Evolutionary conservation across 164 flowering plant genomes (phyloP).

Genomic region (Piper longum): DNA sequence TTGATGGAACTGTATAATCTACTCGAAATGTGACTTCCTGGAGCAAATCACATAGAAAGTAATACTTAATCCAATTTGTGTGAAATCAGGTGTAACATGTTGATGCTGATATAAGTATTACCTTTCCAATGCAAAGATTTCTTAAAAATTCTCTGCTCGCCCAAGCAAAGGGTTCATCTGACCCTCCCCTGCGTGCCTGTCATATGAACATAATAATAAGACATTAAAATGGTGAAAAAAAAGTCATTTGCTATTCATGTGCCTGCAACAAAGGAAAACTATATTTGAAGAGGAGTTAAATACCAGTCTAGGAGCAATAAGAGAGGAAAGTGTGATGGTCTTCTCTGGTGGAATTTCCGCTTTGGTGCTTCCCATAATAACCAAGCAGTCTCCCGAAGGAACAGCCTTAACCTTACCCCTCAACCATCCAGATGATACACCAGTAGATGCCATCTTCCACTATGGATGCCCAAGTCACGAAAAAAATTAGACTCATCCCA

Average conservation of each 20-base stretch:
- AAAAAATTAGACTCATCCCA: no score
- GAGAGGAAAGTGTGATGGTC: slow-evolving; percentile 67
- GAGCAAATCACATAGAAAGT: background rate
- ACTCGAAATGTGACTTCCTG: slow-evolving; percentile 83
- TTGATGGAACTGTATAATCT: slow-evolving; percentile 68
- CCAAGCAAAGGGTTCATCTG: slow-evolving; percentile 99
- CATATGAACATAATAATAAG: background rate
- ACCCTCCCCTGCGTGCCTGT: slow-evolving; percentile 79
- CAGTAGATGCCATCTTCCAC: slow-evolving; percentile 39
- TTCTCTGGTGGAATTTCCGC: slow-evolving; percentile 75
- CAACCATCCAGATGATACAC: slow-evolving; percentile 55
- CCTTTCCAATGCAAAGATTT: slow-evolving; percentile 94
- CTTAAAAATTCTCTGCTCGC: slow-evolving; percentile 85
- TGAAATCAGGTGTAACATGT: background rate
- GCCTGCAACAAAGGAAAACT: background rate
- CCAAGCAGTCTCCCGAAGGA: slow-evolving; percentile 82
- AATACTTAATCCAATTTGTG: background rate
- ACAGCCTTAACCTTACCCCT: slow-evolving; percentile 83
- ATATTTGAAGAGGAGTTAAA: background rate
- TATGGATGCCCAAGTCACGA: background rate
- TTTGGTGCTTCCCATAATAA: slow-evolving; percentile 52
- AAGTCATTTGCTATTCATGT: background rate
- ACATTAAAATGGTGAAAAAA: background rate
- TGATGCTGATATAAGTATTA: slow-evolving; percentile 5
- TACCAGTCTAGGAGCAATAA: slow-evolving; percentile 83